Conservation (phyloP, 2,329 filamentous ascomycete genomes). For the Penicillium sp. region DNA sequence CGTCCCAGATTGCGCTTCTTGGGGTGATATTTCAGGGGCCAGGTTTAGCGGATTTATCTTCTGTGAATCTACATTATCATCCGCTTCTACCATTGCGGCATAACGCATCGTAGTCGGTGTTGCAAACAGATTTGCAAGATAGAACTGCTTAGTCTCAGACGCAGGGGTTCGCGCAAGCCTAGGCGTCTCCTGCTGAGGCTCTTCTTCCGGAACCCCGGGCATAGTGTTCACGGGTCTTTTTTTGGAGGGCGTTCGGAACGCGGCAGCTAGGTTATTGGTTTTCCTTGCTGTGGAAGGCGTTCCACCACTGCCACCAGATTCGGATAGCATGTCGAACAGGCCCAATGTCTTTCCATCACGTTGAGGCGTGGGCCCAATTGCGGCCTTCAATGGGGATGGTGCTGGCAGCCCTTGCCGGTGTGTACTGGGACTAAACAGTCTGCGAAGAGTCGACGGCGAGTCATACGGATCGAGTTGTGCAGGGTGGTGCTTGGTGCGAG, state of each 20-base stretch:
- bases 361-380: slow-evolving; percentile 51
- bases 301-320: slow-evolving; percentile 39
- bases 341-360: slow-evolving; percentile 50
- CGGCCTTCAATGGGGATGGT: slow-evolving; percentile 39
- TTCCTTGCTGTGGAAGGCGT: slow-evolving; percentile 35
- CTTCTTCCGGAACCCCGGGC: slow-evolving; percentile 30
- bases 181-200: slow-evolving; percentile 27
- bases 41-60: slow-evolving; percentile 9
- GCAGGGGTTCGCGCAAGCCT: slow-evolving; percentile 40
- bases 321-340: slow-evolving; percentile 49
- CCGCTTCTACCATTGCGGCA: slow-evolving; percentile 40
- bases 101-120: slow-evolving; percentile 48
- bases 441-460: slow-evolving; percentile 41
- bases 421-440: slow-evolving; percentile 39
- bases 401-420: slow-evolving; percentile 30
- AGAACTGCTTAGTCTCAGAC: slow-evolving; percentile 47
- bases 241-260: slow-evolving; percentile 41
- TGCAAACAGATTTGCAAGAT: slow-evolving; percentile 47
- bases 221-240: slow-evolving; percentile 31
- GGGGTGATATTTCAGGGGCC: slow-evolving; percentile 6
- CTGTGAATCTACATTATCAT: slow-evolving; percentile 22
- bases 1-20: slow-evolving; percentile 34
- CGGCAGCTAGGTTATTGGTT: slow-evolving; percentile 28
- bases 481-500: slow-evolving; percentile 34
- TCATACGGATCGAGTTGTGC: slow-evolving; percentile 47